These are phyloP conservation scores for Candida tibetensis DNA, from an alignment of 805 yeast species.

Conservation along the genomic window DNA sequence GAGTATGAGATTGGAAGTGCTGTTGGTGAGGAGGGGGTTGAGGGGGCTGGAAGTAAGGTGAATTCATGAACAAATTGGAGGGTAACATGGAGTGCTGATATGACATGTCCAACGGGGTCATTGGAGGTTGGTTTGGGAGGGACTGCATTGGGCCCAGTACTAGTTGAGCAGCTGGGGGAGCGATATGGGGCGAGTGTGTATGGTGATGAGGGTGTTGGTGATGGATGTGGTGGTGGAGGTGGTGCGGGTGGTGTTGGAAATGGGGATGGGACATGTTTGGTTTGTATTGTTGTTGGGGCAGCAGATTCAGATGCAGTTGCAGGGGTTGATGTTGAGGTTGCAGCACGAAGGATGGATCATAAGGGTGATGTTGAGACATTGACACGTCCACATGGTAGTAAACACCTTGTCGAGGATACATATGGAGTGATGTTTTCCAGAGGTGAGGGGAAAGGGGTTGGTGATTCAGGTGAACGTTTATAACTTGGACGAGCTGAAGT, in stretches of 20 bases:
- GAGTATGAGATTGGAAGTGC: conserved; percentile 1
- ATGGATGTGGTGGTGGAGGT: conserved; percentile 1
- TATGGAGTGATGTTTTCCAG: too few species aligned
- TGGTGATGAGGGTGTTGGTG: conserved; percentile 1
- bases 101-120: conserved; percentile 56
- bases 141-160: not conserved
- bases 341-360: conserved; percentile 1
- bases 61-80: conserved; percentile 54
- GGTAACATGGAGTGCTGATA: conserved; percentile 65
- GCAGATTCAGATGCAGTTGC: not conserved
- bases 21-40: conserved; percentile 11
- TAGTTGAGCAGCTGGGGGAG: not conserved
- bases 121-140: conserved; percentile 2
- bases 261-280: not conserved
- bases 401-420: not conserved
- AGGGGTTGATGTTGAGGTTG: conserved; percentile 1
- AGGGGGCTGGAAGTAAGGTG: conserved; percentile 50
- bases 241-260: conserved; percentile 2
- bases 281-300: not conserved
- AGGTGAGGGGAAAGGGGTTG: too few species aligned
- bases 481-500: too few species aligned
- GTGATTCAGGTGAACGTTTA: too few species aligned
- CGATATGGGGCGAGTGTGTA: conserved; percentile 1
- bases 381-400: conserved; percentile 3
- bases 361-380: not conserved